These are phyloP conservation scores for Kodamaea fungicola DNA, from an alignment of 1,139 yeast genomes.

Conservation along the genomic window DNA sequence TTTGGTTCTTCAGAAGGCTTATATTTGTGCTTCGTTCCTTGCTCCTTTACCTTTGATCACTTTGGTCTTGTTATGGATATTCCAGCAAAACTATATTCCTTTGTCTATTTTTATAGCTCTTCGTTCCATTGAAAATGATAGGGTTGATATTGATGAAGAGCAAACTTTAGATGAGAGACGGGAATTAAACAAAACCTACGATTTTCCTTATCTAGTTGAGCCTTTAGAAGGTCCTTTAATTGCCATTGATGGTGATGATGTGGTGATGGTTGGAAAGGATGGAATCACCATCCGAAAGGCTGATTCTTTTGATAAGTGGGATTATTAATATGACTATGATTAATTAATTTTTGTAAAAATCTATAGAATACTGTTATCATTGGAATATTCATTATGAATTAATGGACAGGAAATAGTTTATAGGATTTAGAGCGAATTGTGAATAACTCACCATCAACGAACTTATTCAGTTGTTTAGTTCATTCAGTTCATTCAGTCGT, in stretches of 20 bases:
- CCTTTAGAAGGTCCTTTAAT: slow-evolving; percentile 82
- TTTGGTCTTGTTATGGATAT: slow-evolving; percentile 68
- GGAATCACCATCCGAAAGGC: slow-evolving; percentile 49
- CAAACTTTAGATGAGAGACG: slow-evolving; percentile 56
- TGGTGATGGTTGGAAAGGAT: slow-evolving; percentile 56
- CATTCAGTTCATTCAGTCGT: no score
- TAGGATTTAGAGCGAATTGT: no score
- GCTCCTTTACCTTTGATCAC: slow-evolving; percentile 75
- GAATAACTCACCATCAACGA: no score
- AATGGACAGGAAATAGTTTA: no score
- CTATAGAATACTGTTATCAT: no score
- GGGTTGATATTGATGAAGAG: slow-evolving; percentile 4
- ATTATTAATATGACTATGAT: no score
- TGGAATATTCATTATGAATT: no score
- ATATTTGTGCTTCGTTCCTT: slow-evolving; percentile 64
- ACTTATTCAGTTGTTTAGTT: no score
- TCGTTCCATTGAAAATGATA: slow-evolving; percentile 37
- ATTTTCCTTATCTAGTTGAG: slow-evolving; percentile 68
- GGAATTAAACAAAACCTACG: slow-evolving; percentile 65
- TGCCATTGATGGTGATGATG: slow-evolving; percentile 61
- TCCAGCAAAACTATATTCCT: slow-evolving; percentile 78
- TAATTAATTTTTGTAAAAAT: no score
- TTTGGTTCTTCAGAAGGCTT: slow-evolving; percentile 74
- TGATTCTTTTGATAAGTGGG: slow-evolving; percentile 50
- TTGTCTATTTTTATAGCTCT: slow-evolving; percentile 82